phyloP scores from a whole-genome alignment of 495 filamentous ascomycete species.

The Neurospora pannonica region DNA sequence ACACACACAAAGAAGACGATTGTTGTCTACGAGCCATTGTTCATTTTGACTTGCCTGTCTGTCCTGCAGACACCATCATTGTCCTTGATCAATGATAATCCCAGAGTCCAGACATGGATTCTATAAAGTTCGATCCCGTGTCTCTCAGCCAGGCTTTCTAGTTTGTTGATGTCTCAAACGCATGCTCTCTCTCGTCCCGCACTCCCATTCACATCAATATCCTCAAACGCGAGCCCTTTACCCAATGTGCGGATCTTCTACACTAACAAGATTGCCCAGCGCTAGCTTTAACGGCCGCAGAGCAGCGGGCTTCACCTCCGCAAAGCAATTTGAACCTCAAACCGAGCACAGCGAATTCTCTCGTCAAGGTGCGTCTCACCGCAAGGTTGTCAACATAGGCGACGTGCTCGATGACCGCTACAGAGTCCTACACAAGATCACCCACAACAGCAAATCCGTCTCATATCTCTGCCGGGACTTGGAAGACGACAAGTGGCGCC shows the following conservation, averaged over 20 bases:
- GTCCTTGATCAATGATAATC: background rate
- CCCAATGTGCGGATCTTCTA: background rate
- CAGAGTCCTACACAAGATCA: background rate
- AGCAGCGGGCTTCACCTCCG: background rate
- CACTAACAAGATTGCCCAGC: background rate
- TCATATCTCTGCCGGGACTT: background rate
- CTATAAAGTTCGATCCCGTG: background rate
- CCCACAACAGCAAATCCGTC: background rate
- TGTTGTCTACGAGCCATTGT: background rate
- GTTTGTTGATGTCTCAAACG: background rate
- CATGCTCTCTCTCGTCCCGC: background rate
- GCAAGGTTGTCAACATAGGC: background rate
- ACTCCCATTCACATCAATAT: background rate
- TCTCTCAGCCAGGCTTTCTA: background rate
- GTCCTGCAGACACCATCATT: background rate
- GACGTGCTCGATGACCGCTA: background rate
- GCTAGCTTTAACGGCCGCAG: background rate
- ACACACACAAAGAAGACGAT: background rate
- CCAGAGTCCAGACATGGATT: background rate
- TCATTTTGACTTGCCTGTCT: background rate
- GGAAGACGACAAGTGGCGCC: background rate
- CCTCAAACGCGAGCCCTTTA: background rate
- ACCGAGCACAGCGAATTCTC: background rate
- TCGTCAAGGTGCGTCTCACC: background rate
- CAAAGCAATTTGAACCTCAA: background rate